These are phyloP conservation scores for Ustilago trichophora DNA, from an alignment of 1,284 basidiomycete genomes.

Conservation along the genomic window DNA sequence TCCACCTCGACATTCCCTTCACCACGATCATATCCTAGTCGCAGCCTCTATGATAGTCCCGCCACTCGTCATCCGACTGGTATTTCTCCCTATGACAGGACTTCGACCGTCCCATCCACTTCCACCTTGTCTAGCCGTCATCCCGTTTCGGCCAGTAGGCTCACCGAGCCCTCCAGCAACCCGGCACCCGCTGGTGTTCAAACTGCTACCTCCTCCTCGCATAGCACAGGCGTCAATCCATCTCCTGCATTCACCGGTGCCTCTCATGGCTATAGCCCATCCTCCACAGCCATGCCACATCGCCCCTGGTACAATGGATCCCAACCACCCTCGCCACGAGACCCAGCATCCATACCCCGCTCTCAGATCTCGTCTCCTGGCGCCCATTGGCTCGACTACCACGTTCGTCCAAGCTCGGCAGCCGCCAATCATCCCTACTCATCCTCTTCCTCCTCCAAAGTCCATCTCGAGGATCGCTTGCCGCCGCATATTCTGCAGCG, in stretches of 20 bases:
- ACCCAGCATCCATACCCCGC: slow-evolving; percentile 12
- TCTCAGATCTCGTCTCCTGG: slow-evolving; percentile 26
- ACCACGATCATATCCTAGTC: slow-evolving; percentile 8
- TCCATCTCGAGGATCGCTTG: slow-evolving; percentile 27
- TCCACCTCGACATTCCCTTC: slow-evolving; percentile 11
- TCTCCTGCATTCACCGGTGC: slow-evolving; percentile 15
- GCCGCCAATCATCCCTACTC: slow-evolving; percentile 5
- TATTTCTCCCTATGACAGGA: slow-evolving; percentile 4
- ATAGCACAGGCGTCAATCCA: slow-evolving; percentile 1
- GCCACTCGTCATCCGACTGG: slow-evolving; percentile 1
- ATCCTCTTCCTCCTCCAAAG: slow-evolving; percentile 3
- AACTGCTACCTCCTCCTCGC: slow-evolving; percentile 4
- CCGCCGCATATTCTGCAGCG: slow-evolving; percentile 28
- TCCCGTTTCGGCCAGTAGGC: slow-evolving; percentile 31
- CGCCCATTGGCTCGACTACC: slow-evolving; percentile 22
- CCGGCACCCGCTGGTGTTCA: neutral
- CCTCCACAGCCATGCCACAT: slow-evolving; percentile 17
- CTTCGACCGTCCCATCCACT: slow-evolving; percentile 7
- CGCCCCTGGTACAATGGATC: slow-evolving; percentile 32
- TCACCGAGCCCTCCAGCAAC: slow-evolving; percentile 8
- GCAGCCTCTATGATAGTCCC: slow-evolving; percentile 5
- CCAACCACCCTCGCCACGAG: slow-evolving; percentile 21
- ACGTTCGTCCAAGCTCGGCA: slow-evolving; percentile 11
- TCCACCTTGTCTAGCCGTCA: slow-evolving; percentile 14
- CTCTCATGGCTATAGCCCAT: slow-evolving; percentile 22